Base-by-base conservation (phyloP, 2,329 filamentous ascomycete genomes). In the Claviceps maximensis region DNA sequence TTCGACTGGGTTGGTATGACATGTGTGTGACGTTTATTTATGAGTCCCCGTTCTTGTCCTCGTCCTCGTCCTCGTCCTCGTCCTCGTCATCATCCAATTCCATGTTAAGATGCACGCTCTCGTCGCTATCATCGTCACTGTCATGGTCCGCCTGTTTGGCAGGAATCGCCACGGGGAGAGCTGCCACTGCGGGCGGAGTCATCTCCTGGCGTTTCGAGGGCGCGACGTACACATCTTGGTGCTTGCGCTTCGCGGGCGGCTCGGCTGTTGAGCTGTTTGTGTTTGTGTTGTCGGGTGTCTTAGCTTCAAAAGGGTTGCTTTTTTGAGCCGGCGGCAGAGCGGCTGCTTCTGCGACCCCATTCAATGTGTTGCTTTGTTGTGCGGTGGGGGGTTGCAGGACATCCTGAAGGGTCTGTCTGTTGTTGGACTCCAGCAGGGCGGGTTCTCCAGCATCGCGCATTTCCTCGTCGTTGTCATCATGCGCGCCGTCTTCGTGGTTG, bases 71-170 rank as follows among this genome's bases (percentile, higher is more conserved):
- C 1, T 71, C 71, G 9, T 68, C 69, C 0, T 74, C 71, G 0
- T 74, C 74, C 0, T 71, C 71, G 10, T 75, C 72, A 17, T 76
- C 75, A 10, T 81, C 78, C 10, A 82, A 63, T 47, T 78, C 77
- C 76, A 80, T 80, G 52, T 80, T 77, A 53, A 81, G 66, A 63
- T 80, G 75, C 13, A 80, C 73, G 54, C 77, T 80, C 52, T 74
- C 76, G 53, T 79, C 76, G 15, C 72, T 72, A 33, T 72, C 70
- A 21, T 51, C 51, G 19, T 46, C 50, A 21, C 74, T 72, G n/a
- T 72, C 72, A 1, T 68, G 72, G 4, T 68, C 68, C 10, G 38
- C 57, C 56, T 25, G 58, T 13, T 46, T 56, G 5, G 55, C 50
- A 29, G 63, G 56, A 13, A 59, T 58, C 19, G 56, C 57, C 8